Percentiles rank a stretch among this genome's conserved stretches.
These are phyloP conservation scores for Sedum album DNA, from an alignment of 164 flowering plant genomes.

Conservation along the genomic window DNA sequence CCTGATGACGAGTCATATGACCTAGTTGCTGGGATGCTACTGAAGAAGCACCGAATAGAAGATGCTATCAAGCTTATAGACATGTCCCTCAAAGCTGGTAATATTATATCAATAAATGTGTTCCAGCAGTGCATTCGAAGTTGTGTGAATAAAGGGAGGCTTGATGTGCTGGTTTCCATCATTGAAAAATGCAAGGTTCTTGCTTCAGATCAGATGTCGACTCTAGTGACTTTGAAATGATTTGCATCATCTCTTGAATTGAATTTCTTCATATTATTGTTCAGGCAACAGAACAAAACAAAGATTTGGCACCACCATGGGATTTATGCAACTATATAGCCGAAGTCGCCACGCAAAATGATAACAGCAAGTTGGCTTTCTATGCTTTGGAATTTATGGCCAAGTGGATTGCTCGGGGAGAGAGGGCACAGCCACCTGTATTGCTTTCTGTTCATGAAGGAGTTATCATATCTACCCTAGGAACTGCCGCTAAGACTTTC, in stretches of 20 bases:
- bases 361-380: conserved; percentile 70
- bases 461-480: conserved; percentile 55
- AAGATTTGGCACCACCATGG: conserved; percentile 79
- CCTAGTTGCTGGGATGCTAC: conserved; percentile 57
- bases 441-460: conserved; percentile 78
- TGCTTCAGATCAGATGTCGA: not conserved
- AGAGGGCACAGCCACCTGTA: conserved; percentile 48
- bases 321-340: conserved; percentile 47
- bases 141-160: conserved; percentile 54
- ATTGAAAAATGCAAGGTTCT: conserved; percentile 92
- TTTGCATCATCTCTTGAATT: not conserved
- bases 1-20: conserved; percentile 86
- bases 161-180: conserved; percentile 67
- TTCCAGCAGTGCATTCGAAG: conserved; percentile 54
- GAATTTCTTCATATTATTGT: conserved; percentile 1
- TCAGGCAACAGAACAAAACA: conserved; percentile 84
- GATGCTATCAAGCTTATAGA: conserved; percentile 74
- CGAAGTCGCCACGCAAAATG: conserved; percentile 61
- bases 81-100: conserved; percentile 60
- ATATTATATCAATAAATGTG: conserved; percentile 44
- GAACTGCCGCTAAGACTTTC: conserved; percentile 70
- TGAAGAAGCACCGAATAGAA: conserved; percentile 45
- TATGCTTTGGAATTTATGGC: conserved; percentile 74
- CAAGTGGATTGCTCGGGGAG: conserved; percentile 69
- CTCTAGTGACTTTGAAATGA: not conserved